Evolutionary conservation across 352 stramenopile species (phyloP).

Genomic region (Globisporangium cylindrosporum): DNA sequence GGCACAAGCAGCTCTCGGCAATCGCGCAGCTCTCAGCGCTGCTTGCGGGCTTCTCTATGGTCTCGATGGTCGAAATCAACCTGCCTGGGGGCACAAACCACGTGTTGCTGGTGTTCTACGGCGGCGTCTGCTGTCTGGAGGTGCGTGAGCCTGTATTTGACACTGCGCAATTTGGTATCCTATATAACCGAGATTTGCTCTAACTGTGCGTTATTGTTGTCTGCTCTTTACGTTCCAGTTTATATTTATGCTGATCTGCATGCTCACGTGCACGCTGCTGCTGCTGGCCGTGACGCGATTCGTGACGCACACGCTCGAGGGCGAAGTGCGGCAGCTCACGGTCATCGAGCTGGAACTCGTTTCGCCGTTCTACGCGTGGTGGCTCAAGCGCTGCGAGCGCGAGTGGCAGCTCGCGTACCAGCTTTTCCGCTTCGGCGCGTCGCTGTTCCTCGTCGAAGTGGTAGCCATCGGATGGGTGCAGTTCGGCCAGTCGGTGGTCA

Average conservation of each 20-base stretch:
- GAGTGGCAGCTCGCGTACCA: conserved; percentile 74
- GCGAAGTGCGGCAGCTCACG: conserved; percentile 50
- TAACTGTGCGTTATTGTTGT: neutral
- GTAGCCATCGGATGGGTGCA: conserved; percentile 60
- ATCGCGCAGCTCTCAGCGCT: conserved; percentile 67
- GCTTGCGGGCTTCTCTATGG: conserved; percentile 66
- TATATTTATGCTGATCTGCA: conserved; percentile 72
- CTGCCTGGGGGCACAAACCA: conserved; percentile 39
- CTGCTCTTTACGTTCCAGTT: conserved; percentile 32
- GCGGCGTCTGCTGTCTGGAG: conserved; percentile 48
- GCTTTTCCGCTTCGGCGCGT: conserved; percentile 55
- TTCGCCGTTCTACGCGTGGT: conserved; percentile 72
- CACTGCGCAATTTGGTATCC: neutral
- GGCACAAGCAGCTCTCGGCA: conserved; percentile 57
- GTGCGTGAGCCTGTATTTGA: conserved; percentile 23
- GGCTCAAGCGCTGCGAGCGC: conserved; percentile 60
- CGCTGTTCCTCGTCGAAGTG: conserved; percentile 62
- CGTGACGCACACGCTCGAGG: conserved; percentile 77
- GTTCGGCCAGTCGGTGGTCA: conserved; percentile 42
- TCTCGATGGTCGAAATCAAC: conserved; percentile 74
- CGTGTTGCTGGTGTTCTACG: conserved; percentile 62
- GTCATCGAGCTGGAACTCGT: conserved; percentile 57
- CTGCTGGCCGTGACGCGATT: conserved; percentile 74
- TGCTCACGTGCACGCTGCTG: conserved; percentile 66
- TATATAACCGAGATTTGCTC: neutral